Conservation (phyloP, 2,329 filamentous ascomycete genomes). For the Boeremia lycopersici region DNA sequence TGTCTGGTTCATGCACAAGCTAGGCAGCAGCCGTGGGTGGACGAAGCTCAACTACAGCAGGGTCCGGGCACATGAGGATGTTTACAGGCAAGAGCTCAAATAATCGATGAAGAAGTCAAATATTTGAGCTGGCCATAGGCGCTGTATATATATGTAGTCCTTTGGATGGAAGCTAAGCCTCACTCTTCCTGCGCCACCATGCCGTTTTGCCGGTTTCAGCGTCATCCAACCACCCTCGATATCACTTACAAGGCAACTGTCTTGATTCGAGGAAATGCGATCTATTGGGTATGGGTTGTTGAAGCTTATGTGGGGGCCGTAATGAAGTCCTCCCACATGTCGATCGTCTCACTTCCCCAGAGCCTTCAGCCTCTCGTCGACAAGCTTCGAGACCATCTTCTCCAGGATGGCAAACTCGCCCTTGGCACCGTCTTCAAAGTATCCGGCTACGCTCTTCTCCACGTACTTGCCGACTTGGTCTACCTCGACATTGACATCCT, state of each 20-base stretch:
- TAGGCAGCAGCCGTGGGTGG: conserved; percentile 27
- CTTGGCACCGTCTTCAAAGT: conserved; percentile 67
- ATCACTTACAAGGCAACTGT: conserved; percentile 18
- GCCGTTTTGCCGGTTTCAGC: conserved; percentile 19
- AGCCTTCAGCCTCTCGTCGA: conserved; percentile 69
- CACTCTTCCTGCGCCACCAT: conserved; percentile 37
- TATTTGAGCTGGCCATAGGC: neutral
- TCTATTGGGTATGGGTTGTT: conserved; percentile 11
- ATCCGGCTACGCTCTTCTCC: conserved; percentile 85
- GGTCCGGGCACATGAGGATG: neutral
- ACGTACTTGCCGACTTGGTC: conserved; percentile 87
- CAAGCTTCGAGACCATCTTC: conserved; percentile 67
- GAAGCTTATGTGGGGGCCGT: neutral
- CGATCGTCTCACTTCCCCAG: conserved; percentile 35
- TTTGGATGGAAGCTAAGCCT: conserved; percentile 39
- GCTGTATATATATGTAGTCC: conserved; percentile 28
- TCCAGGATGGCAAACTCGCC: conserved; percentile 58
- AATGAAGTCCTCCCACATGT: neutral
- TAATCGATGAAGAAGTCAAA: neutral
- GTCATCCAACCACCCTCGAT: conserved; percentile 29
- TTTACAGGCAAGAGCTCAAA: neutral
- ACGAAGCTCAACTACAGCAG: conserved; percentile 1
- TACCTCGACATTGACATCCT: conserved; percentile 89
- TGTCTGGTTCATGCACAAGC: conserved; percentile 28
- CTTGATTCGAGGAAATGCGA: neutral